These are phyloP conservation scores for Debaryomyces coudertii DNA, from an alignment of 1,139 yeast genomes.

Conservation along the genomic window DNA sequence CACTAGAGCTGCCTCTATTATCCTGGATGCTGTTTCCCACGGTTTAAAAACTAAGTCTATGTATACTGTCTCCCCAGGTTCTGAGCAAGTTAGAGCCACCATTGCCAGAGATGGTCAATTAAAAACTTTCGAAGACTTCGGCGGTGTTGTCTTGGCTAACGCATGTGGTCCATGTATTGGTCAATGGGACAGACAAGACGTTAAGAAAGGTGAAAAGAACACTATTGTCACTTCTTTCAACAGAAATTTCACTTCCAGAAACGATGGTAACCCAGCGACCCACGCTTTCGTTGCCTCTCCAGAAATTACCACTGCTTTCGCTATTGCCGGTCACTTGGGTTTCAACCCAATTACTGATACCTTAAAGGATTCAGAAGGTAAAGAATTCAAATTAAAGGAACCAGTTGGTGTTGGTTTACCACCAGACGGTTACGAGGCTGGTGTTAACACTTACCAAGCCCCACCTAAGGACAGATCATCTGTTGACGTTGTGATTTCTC, in stretches of 20 bases:
- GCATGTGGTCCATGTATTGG: conserved; percentile 99
- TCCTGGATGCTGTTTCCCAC: conserved; percentile 85
- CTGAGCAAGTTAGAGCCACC: conserved; percentile 98
- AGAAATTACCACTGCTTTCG: conserved; percentile 94
- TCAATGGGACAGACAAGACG: conserved; percentile 99
- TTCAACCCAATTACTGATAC: conserved; percentile 98
- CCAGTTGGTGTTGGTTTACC: conserved; percentile 96
- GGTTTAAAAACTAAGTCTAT: conserved; percentile 90
- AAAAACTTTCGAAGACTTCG: conserved; percentile 85
- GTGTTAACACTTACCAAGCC: conserved; percentile 96
- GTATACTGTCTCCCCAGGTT: conserved; percentile 97
- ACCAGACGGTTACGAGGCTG: conserved; percentile 87
- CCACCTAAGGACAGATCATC: conserved; percentile 87
- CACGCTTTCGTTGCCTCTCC: conserved; percentile 99
- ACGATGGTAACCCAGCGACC: conserved; percentile 98
- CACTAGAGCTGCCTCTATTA: conserved; percentile 96
- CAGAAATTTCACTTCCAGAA: conserved; percentile 99
- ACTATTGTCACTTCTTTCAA: conserved; percentile 98
- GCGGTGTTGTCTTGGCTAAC: conserved; percentile 95
- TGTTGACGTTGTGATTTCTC: conserved; percentile 77
- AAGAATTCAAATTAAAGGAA: conserved; percentile 89
- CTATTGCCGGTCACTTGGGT: conserved; percentile 96
- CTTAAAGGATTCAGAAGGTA: conserved; percentile 91
- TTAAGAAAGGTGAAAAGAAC: conserved; percentile 97
- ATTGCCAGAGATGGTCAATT: conserved; percentile 97